Evolutionary conservation across 78 protist genomes (phyloP), one percentile per base, ranked within the genome.

Genomic region (Planoprotostelium fungivorum): DNA sequence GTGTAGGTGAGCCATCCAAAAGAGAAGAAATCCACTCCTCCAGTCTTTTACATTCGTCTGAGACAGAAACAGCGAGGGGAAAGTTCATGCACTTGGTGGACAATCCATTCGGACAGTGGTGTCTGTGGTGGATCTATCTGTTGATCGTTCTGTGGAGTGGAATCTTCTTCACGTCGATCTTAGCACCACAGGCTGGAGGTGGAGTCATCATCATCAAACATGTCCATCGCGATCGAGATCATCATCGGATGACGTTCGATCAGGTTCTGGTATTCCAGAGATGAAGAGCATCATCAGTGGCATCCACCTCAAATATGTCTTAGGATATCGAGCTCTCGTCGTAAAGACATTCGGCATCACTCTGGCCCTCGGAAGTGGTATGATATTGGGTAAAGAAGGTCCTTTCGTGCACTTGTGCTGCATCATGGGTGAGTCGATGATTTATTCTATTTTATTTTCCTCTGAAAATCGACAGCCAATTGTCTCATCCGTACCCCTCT

Each of bases 241-340:
- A 51, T 16, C 73, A 51, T 51, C 31, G 16, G 16, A 51, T 51
- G 5, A 25, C 73, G 16, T 51, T 51, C 73, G 31, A 51, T 51
- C 90, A 1, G 97, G 97, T n/a, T 84, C 90, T 0, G 97, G 97
- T 38, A 92, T 96, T 83, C 96, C 96, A 10, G 97, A 96, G 90
- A 88, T 96, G 38, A 96, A 96, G 83, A 84, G 93, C 0, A 94
- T 96, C 38, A 83, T 96, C 36, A 87, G 92, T 28, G 97, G 97
- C 34, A 86, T 87, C 84, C 86, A 86, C 89, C 39, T 93, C 39
- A 35, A 87, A 0, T 34, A 34, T 0, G 93, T 90, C 29, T 91
- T 96, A 28, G 37, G n/a, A 29, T 88, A 87, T 28, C 36, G 35
- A 28, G 86, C 92, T 1, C 37, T 94, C 35, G 35, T 94, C 29